Evolutionary conservation across 495 filamentous ascomycete species (phyloP).

Genomic region (Cudoniella acicularis): DNA sequence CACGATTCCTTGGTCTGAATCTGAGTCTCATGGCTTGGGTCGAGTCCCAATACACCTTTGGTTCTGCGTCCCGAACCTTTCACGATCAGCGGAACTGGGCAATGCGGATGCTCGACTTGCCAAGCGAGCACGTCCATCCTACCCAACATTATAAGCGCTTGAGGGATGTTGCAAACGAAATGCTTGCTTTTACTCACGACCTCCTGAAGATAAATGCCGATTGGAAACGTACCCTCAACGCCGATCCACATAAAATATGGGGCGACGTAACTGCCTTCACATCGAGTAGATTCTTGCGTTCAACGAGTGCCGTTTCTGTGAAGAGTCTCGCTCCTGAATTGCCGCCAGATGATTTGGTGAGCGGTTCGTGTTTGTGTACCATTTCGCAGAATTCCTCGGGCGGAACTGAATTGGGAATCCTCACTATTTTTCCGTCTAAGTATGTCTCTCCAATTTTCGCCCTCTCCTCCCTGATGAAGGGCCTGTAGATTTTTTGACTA

Average conservation of each 20-base stretch:
- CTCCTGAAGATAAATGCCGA: neutral
- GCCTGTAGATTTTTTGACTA: too few relatives aligned
- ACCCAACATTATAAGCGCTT: neutral
- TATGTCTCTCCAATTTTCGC: too few relatives aligned
- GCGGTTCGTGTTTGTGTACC: neutral
- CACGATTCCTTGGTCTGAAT: neutral
- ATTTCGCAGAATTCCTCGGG: neutral
- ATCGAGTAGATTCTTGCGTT: neutral
- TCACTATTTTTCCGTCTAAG: neutral
- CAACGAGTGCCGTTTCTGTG: neutral
- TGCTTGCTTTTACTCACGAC: neutral
- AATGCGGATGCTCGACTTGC: neutral
- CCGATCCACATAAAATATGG: neutral
- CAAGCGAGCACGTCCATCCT: too few relatives aligned
- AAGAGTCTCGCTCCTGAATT: neutral
- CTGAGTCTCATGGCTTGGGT: neutral
- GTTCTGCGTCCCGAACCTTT: neutral
- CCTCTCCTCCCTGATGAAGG: too few relatives aligned
- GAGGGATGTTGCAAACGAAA: neutral
- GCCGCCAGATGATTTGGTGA: neutral
- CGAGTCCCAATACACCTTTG: neutral
- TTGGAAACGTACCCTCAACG: neutral
- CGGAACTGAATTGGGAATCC: neutral
- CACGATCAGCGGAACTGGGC: neutral
- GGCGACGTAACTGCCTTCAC: neutral